A percentile compares a stretch with the other conserved stretches of the same genome.
phyloP scores from a whole-genome alignment of 352 stramenopile genomes.

The Phytophthora fragariae region DNA sequence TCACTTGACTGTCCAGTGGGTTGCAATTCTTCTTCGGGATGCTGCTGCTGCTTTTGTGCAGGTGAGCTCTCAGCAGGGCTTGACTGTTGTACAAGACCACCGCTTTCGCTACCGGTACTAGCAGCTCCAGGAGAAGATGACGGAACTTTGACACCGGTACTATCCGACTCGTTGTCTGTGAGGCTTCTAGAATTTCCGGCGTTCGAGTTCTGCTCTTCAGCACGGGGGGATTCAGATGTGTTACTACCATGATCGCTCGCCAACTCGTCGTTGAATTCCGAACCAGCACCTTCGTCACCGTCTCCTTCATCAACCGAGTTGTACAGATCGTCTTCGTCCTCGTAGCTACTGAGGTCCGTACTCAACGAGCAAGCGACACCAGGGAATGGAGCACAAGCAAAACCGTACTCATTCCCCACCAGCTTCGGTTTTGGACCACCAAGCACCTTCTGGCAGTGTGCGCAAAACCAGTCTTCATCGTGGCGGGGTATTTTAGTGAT shows the following conservation, averaged over 20 bases:
- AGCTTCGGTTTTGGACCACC: constrained; percentile 26
- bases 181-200: constrained; percentile 12
- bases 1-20: neutral
- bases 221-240: constrained; percentile 20
- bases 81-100: constrained; percentile 3
- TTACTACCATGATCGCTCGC: constrained; percentile 7
- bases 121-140: constrained; percentile 5
- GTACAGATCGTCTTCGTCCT: constrained; percentile 11
- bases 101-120: neutral
- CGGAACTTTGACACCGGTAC: constrained; percentile 15
- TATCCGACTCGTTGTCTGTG: constrained; percentile 39
- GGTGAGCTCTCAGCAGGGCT: neutral
- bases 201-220: constrained; percentile 18
- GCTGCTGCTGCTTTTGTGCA: constrained; percentile 11
- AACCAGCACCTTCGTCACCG: neutral
- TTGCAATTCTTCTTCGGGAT: neutral
- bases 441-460: constrained; percentile 42
- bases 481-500: constrained; percentile 58
- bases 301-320: constrained; percentile 23
- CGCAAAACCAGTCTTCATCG: constrained; percentile 72
- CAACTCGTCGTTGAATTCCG: constrained; percentile 11
- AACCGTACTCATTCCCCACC: constrained; percentile 32
- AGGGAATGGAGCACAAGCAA: constrained; percentile 11
- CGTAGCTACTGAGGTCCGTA: constrained; percentile 25
- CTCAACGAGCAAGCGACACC: constrained; percentile 16